phyloP scores from a whole-genome alignment of 768 basidiomycete species.

The Russula sp. region DNA sequence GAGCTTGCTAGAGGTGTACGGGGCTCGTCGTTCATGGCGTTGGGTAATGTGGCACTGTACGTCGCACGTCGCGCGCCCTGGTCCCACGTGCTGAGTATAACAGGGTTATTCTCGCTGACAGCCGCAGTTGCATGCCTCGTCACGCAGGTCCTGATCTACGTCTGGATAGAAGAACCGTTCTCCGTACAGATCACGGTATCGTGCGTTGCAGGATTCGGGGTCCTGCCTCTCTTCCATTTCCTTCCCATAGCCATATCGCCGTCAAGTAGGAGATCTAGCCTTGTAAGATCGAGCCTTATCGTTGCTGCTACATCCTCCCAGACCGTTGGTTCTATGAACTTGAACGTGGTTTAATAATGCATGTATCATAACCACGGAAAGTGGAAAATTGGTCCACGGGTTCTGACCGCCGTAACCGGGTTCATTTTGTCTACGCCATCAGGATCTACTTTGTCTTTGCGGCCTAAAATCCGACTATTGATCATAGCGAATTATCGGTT shows the following conservation, averaged over 20 bases:
- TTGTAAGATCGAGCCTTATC: slow-evolving; percentile 5
- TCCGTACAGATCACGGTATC: slow-evolving; percentile 3
- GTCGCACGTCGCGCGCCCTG: neutral
- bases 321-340: slow-evolving; percentile 1
- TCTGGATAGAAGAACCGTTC: slow-evolving; percentile 11
- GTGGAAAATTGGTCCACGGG: neutral
- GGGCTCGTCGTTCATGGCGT: slow-evolving; percentile 14
- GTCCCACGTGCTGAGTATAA: neutral
- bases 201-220: slow-evolving; percentile 11
- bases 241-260: slow-evolving; percentile 1
- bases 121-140: slow-evolving; percentile 5
- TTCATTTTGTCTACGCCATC: neutral
- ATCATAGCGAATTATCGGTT: too few species aligned
- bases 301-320: slow-evolving; percentile 1
- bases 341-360: neutral
- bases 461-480: too few species aligned
- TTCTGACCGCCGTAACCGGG: neutral
- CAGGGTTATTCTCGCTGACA: slow-evolving; percentile 12
- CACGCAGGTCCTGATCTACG: slow-evolving; percentile 9
- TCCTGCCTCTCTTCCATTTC: slow-evolving; percentile 13
- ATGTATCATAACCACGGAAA: slow-evolving; percentile 1
- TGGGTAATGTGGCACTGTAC: slow-evolving; percentile 19
- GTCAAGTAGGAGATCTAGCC: neutral
- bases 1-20: slow-evolving; percentile 14
- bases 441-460: too few species aligned